Conservation (phyloP, 257 asterid species). For the Oldenlandia corymbosa region DNA sequence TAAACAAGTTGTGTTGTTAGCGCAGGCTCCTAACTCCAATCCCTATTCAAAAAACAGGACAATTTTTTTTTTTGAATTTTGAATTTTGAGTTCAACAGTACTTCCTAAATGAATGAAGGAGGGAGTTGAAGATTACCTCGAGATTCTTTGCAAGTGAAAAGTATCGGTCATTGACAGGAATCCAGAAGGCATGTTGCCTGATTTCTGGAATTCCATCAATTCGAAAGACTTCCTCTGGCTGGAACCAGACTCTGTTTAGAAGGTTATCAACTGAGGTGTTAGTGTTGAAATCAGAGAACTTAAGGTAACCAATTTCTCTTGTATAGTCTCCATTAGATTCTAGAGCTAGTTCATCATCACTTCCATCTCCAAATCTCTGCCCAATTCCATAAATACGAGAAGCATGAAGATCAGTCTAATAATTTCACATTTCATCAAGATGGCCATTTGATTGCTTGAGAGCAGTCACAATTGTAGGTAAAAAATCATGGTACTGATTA, state of each 20-base stretch:
- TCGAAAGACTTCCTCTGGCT: slow-evolving; percentile 30
- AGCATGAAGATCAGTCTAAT: too few relatives aligned
- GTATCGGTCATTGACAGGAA: slow-evolving; percentile 18
- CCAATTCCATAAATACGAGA: neutral
- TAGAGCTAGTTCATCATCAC: slow-evolving; percentile 35
- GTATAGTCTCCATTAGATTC: slow-evolving; percentile 47
- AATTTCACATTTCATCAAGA: neutral
- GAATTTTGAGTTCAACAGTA: neutral
- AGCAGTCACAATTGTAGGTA: too few relatives aligned
- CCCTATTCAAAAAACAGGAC: slow-evolving; percentile 7
- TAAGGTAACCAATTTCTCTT: slow-evolving; percentile 20
- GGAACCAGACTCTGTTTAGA: slow-evolving; percentile 26
- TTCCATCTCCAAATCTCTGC: slow-evolving; percentile 53
- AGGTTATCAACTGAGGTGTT: slow-evolving; percentile 13
- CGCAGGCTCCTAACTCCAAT: slow-evolving; percentile 12
- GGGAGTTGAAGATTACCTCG: slow-evolving; percentile 4
- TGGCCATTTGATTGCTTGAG: neutral
- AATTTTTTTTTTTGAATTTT: too few relatives aligned
- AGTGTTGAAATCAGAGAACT: slow-evolving; percentile 3
- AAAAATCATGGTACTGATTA: neutral
- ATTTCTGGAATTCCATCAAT: slow-evolving; percentile 26
- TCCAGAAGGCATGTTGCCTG: slow-evolving; percentile 26
- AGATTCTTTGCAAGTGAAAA: slow-evolving; percentile 15
- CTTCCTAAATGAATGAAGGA: neutral
- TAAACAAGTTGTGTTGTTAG: slow-evolving; percentile 18